A percentile compares a stretch with the other conserved stretches of the same genome.
Evolutionary conservation across 495 filamentous ascomycete genomes (phyloP).

Genomic region (Pseudomonodictys pantanalensis): DNA sequence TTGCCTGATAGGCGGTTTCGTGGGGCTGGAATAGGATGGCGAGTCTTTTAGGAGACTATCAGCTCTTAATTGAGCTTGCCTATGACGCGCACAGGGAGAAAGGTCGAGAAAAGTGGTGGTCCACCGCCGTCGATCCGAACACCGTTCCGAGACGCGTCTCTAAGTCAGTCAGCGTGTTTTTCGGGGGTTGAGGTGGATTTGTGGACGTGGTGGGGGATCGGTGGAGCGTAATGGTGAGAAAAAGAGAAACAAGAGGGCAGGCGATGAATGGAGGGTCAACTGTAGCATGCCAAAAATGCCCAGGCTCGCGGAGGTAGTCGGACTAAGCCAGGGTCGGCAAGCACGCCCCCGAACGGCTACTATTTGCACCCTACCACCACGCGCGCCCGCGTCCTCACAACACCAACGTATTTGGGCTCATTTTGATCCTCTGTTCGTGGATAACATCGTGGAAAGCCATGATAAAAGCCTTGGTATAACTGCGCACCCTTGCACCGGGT

Average conservation of each 20-base stretch:
- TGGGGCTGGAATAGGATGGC: background rate
- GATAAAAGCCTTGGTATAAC: background rate
- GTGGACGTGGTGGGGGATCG: conserved; percentile 25
- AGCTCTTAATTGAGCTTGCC: conserved; percentile 1
- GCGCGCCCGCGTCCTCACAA: conserved; percentile 2
- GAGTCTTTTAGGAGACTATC: background rate
- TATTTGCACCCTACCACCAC: conserved; percentile 3
- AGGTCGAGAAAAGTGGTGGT: conserved; percentile 26
- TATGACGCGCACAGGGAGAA: conserved; percentile 9
- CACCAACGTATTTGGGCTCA: conserved; percentile 37
- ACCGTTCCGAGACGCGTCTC: conserved; percentile 33
- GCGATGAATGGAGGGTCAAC: conserved; percentile 26
- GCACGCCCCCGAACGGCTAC: conserved; percentile 11
- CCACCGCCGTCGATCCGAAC: conserved; percentile 13
- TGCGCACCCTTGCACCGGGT: background rate
- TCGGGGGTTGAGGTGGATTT: conserved; percentile 14
- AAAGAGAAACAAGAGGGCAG: conserved; percentile 23
- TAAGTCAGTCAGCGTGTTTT: conserved; percentile 10
- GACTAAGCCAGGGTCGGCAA: conserved; percentile 3
- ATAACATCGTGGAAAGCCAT: background rate
- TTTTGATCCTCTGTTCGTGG: conserved; percentile 20
- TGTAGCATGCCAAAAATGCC: conserved; percentile 8
- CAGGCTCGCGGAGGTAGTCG: background rate
- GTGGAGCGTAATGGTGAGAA: conserved; percentile 20
- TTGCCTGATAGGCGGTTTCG: background rate